Conservation (phyloP, 2,329 filamentous ascomycete genomes). For the Aureobasidium sp. region DNA sequence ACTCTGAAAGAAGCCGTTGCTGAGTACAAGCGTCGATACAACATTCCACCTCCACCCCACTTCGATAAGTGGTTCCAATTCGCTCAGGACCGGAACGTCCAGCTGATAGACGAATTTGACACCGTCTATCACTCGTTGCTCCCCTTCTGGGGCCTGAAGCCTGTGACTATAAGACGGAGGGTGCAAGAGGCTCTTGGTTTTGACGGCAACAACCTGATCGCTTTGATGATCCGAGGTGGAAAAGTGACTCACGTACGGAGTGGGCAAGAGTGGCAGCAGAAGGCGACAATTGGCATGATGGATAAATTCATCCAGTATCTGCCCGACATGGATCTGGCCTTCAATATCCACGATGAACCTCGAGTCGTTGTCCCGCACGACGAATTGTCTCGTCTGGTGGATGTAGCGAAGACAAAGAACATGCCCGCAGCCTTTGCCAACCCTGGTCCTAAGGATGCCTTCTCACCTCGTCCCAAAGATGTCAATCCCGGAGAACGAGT, state of each 20-base stretch:
- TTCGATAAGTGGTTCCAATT: slow-evolving; percentile 95
- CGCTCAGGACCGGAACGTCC: slow-evolving; percentile 62
- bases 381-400: slow-evolving; percentile 64
- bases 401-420: slow-evolving; percentile 50
- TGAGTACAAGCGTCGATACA: slow-evolving; percentile 77
- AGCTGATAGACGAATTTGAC: slow-evolving; percentile 90
- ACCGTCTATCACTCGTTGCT: slow-evolving; percentile 71
- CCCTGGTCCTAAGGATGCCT: slow-evolving; percentile 54
- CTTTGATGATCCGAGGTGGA: slow-evolving; percentile 68
- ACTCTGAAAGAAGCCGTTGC: slow-evolving; percentile 69
- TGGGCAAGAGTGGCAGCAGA: slow-evolving; percentile 73
- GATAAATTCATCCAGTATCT: slow-evolving; percentile 66
- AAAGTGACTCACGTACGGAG: slow-evolving; percentile 62
- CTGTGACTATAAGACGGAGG: slow-evolving; percentile 66
- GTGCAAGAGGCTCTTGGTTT: slow-evolving; percentile 75
- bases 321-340: slow-evolving; percentile 92
- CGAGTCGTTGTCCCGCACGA: slow-evolving; percentile 79
- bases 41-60: slow-evolving; percentile 73
- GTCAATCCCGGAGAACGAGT: slow-evolving; percentile 65
- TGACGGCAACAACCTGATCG: slow-evolving; percentile 66
- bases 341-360: slow-evolving; percentile 93
- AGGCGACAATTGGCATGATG: slow-evolving; percentile 78
- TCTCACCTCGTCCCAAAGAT: slow-evolving; percentile 60
- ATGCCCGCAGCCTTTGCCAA: slow-evolving; percentile 53
- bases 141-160: slow-evolving; percentile 86